Evolutionary conservation across 441 rosid genomes (phyloP), one percentile per base, ranked within the genome.

Genomic region (Mallotus repandus): DNA sequence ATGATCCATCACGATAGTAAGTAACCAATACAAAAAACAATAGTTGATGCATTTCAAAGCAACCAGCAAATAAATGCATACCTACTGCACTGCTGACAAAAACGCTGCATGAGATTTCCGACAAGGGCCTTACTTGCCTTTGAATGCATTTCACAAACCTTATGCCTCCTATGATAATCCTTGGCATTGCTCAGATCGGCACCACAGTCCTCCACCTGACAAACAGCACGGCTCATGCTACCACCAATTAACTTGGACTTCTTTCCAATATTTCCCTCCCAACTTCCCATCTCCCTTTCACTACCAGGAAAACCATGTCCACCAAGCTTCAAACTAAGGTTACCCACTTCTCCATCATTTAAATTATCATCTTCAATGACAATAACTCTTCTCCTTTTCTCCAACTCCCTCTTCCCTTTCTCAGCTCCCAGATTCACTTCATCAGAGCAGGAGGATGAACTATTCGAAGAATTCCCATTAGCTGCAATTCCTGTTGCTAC

Each of bases 81-180:
- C 98, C 97, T 84, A 78, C 98, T 96, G 78, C 99, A 96, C 84
- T 96, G 99, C 85, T 96, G 99, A 86, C 99, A 96, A 73, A 96
- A 96, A 61, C 99, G 89, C 86, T 96, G 99, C 98, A 96, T 86
- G 54, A 84, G 85, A 67, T 85, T 88, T 76, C 94, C 96, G 29
- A 96, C 99, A 29, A 90, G 86, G 11, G 99, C 99, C 81, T 86
- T 91, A 74, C 81, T 84, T 74, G 97, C 96, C 76, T 96, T 96
- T 65, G 98, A 93, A 83, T 96, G 99, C 89, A 89, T 77, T 89
- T 91, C 91, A 75, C 99, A 96, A 13, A 96, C 99, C 84, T 93
- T 93, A 82, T 96, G 98, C 19, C 98, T 84, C 79, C 97, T 85
- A 74, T 96, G 98, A 78, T 96, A 96, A 81, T 96, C 99, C 86